Conservation (phyloP, 192 early-diverging fungal species). For the Podila epicladia region DNA sequence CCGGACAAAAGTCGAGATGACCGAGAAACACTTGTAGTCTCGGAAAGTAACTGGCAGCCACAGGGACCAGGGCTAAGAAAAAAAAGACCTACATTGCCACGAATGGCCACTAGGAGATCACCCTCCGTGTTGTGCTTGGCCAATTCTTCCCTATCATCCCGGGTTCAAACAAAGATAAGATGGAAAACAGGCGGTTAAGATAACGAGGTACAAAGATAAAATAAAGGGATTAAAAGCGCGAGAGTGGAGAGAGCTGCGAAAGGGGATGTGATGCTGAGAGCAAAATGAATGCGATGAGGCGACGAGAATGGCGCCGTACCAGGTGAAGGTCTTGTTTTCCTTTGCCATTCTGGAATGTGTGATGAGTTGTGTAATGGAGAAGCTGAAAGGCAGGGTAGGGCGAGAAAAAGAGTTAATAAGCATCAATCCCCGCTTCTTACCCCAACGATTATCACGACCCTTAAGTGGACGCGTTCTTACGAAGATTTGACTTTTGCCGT, state of each 20-base stretch:
- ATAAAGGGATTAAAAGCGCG: neutral
- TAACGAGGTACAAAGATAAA: neutral
- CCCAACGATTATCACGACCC: no score
- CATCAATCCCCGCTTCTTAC: no score
- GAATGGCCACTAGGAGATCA: constrained; percentile 52
- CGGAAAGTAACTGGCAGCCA: neutral
- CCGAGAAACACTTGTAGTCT: neutral
- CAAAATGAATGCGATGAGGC: neutral
- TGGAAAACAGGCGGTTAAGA: neutral
- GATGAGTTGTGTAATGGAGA: constrained; percentile 3
- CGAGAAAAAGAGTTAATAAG: no score
- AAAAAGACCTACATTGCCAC: constrained; percentile 51
- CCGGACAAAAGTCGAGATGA: no score
- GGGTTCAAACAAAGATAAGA: neutral
- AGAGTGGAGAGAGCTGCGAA: neutral
- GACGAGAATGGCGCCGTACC: neutral
- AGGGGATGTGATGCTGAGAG: neutral
- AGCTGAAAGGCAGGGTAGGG: neutral
- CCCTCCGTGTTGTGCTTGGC: constrained; percentile 50
- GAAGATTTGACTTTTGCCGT: no score
- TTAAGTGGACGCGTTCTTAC: no score
- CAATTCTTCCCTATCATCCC: constrained; percentile 47
- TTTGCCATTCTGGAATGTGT: constrained; percentile 6
- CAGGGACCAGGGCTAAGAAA: neutral
- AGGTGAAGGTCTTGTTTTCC: constrained; percentile 3